Evolutionary conservation across 495 filamentous ascomycete genomes (phyloP).

Genomic region (Articulospora tetracladia): DNA sequence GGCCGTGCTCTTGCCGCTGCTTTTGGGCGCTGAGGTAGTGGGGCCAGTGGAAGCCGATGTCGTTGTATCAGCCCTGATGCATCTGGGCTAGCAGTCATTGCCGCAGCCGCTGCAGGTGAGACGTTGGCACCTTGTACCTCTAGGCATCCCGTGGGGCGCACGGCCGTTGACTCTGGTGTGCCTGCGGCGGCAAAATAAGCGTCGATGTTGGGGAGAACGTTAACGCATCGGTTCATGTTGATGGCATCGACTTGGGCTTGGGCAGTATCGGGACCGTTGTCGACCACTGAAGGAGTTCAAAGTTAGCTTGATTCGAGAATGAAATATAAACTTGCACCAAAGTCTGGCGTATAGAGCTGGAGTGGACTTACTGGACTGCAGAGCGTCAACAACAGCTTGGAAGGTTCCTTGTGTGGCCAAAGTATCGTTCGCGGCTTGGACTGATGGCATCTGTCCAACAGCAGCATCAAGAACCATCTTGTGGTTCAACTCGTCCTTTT

Average conservation of each 20-base stretch:
- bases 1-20: neutral
- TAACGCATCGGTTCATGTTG: conserved; percentile 20
- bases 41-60: no score
- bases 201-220: conserved; percentile 24
- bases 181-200: conserved; percentile 22
- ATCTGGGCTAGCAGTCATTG: neutral
- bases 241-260: conserved; percentile 10
- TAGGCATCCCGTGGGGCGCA: conserved; percentile 10
- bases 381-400: conserved; percentile 22
- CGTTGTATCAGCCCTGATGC: neutral
- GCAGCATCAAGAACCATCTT: conserved; percentile 18
- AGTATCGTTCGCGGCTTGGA: conserved; percentile 17
- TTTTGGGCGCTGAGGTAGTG: no score
- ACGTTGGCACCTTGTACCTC: neutral
- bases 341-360: no score
- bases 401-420: conserved; percentile 20
- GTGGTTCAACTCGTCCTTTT: conserved; percentile 21
- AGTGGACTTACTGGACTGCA: neutral
- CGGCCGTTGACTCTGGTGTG: neutral
- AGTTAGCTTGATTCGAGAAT: no score
- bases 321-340: no score
- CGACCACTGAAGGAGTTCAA: conserved; percentile 3
- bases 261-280: conserved; percentile 13
- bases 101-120: neutral
- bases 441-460: neutral